Evolutionary conservation across 2,329 filamentous ascomycete genomes (phyloP).

Genomic region (Aspergillus felis): DNA sequence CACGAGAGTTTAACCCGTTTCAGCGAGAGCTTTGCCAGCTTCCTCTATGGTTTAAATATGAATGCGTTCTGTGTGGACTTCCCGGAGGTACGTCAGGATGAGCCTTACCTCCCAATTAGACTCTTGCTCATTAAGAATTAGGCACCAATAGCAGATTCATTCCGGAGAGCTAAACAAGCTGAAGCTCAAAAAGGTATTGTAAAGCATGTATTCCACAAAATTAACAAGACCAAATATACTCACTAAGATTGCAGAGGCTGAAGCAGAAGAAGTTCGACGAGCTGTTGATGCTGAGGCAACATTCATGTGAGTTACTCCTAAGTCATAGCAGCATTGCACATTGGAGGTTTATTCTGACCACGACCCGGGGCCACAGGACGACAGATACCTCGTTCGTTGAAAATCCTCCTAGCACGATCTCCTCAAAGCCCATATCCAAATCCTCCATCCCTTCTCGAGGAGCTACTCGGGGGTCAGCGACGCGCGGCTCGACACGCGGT

Average conservation of each 20-base stretch:
- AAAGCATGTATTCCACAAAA: neutral
- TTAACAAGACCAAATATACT: neutral
- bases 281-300: conserved; percentile 67
- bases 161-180: conserved; percentile 61
- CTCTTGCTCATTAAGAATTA: conserved; percentile 32
- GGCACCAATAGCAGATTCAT: conserved; percentile 82
- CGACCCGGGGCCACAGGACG: conserved; percentile 54
- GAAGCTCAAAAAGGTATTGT: conserved; percentile 48
- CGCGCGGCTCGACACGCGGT: conserved; percentile 21
- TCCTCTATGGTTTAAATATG: conserved; percentile 96
- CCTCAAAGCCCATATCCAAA: conserved; percentile 44
- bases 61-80: conserved; percentile 99
- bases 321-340: neutral
- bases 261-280: conserved; percentile 27
- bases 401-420: conserved; percentile 59
- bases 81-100: conserved; percentile 63
- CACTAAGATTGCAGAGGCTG: conserved; percentile 29
- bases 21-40: conserved; percentile 92
- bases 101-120: neutral
- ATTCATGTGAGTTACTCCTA: conserved; percentile 63
- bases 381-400: conserved; percentile 90
- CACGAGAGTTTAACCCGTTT: conserved; percentile 91
- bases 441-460: conserved; percentile 24
- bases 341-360: conserved; percentile 6
- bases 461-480: conserved; percentile 18